Conservation (phyloP, 2,329 filamentous ascomycete genomes). For the Bisporella sp. region DNA sequence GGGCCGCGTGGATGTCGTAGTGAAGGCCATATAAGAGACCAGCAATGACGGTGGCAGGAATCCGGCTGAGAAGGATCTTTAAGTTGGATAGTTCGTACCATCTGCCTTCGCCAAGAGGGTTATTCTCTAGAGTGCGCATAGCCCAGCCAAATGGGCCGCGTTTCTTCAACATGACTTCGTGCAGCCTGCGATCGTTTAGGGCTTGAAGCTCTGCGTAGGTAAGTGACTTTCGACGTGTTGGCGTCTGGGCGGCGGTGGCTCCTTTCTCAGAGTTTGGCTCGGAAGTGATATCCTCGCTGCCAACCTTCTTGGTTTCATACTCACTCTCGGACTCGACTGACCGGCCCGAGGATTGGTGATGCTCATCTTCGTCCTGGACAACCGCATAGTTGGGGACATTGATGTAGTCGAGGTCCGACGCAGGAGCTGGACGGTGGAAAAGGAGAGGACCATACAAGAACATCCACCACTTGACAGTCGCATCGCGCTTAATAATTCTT, state of each 20-base stretch:
- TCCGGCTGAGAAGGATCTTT: slow-evolving; percentile 51
- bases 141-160: slow-evolving; percentile 73
- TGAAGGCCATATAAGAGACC: slow-evolving; percentile 66
- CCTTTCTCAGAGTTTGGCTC: background rate
- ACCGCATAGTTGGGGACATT: slow-evolving; percentile 71
- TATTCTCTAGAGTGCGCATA: slow-evolving; percentile 68
- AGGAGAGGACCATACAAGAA: slow-evolving; percentile 57
- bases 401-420: slow-evolving; percentile 42
- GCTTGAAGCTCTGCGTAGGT: slow-evolving; percentile 57
- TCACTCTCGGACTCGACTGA: slow-evolving; percentile 25
- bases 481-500: slow-evolving; percentile 62
- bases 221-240: slow-evolving; percentile 41
- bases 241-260: slow-evolving; percentile 26
- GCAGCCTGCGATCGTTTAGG: slow-evolving; percentile 48
- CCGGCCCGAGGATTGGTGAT: slow-evolving; percentile 25
- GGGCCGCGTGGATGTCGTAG: slow-evolving; percentile 77
- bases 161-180: slow-evolving; percentile 55
- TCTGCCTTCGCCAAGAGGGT: slow-evolving; percentile 64
- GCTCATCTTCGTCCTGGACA: slow-evolving; percentile 56
- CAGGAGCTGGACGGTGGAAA: slow-evolving; percentile 49
- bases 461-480: slow-evolving; percentile 56
- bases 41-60: slow-evolving; percentile 60
- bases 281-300: background rate
- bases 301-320: slow-evolving; percentile 18
- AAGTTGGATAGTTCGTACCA: slow-evolving; percentile 72